Percentiles rank a stretch among this genome's conserved stretches.
Conservation (phyloP, 108 stramenopile genomes). For the Aurantiochytrium sp. region DNA sequence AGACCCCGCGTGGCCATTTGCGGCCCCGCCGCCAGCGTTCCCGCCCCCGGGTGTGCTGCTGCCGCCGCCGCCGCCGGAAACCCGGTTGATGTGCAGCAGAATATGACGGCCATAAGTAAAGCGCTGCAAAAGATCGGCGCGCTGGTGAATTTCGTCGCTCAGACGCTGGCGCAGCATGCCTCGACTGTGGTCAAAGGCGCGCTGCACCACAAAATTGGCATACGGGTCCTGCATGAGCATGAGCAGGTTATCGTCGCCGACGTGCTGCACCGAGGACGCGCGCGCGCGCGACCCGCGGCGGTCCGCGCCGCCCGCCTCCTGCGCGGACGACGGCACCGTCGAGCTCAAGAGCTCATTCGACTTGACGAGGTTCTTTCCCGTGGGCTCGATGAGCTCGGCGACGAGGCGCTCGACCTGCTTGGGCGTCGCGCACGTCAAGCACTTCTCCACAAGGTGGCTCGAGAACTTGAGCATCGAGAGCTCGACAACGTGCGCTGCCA, state of each 20-base stretch:
- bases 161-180: neutral
- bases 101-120: conserved; percentile 20
- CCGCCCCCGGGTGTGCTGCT: neutral
- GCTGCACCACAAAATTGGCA: conserved; percentile 22
- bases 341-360: neutral
- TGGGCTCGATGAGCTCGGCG: neutral
- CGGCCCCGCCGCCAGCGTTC: neutral
- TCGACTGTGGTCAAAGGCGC: neutral
- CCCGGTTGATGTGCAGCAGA: neutral
- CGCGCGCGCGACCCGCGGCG: neutral
- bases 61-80: neutral
- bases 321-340: too few species aligned
- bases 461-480: conserved; percentile 2
- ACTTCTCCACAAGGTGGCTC: conserved; percentile 27
- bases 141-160: neutral
- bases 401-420: conserved; percentile 1
- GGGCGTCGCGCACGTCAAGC: neutral
- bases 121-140: neutral
- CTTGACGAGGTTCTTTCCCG: neutral
- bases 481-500: neutral
- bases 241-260: conserved; percentile 12
- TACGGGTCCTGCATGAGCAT: conserved; percentile 13
- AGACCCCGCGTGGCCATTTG: too few species aligned
- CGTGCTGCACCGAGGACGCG: neutral
- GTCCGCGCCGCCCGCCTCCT: too few species aligned